Base-by-base conservation (phyloP, 805 yeast species). In the Hanseniaspora clermontiae region DNA sequence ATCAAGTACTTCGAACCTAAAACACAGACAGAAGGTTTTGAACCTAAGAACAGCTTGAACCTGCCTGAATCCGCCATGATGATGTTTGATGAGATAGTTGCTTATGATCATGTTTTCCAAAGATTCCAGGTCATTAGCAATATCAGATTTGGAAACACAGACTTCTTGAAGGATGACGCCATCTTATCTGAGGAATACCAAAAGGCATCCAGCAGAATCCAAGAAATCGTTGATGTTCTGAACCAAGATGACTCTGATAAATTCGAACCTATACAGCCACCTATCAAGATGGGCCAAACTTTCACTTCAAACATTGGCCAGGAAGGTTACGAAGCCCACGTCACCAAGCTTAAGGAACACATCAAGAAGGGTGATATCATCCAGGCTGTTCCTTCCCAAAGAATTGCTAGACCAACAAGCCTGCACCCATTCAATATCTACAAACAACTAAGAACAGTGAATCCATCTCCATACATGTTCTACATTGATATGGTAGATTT, bases 321-420 rank as follows among this genome's bases (percentile, higher is more conserved):
- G 72, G 86, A 82, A 57, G 98, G 98, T 51, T 93, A 93, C 68
- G 95, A 93, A 70, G 64, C 64, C 34, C 95, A 87, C 68, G 99
- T 93, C 42, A 68, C 73, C 12, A 75, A 70, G 14, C 77, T 93
- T 65, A 89, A 89, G 66, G 70, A 79, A 43, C 96, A 91, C 65
- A 93, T 93, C 63, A 71, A 82, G 63, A 80, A 81, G 62, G 99
- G 98, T 58, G 97, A 93, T 66, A 87, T 93, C 58, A 86, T 93
- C 72, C 99, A 93, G 71, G 96, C 95, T 1, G 99, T 93, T 27
- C 99, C 99, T 6, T 90, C 97, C 1, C 98, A 93, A 74, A 79
- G 99, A 66, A 89, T 93, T 31, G 87, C 95, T 5, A 82, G 97
- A 70, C 96, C 96, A 39, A 93, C 99, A 0, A 81, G 89, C 3